phyloP scores from a whole-genome alignment of 2,329 filamentous ascomycete species.

The Colletotrichum zoysiae region DNA sequence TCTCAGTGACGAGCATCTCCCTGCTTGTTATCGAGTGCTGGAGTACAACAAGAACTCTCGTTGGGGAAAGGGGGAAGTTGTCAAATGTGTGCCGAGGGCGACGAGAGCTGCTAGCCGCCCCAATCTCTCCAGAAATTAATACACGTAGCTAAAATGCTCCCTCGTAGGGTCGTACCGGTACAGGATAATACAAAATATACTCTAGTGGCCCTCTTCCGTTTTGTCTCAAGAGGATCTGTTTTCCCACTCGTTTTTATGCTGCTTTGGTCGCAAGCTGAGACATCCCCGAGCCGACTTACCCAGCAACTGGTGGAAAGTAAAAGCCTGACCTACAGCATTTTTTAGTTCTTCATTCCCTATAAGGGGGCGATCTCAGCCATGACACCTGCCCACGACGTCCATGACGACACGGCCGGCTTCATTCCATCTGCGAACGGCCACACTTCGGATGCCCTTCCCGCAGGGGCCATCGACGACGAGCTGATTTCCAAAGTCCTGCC shows the following conservation, averaged over 20 bases:
- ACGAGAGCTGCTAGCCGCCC: slow-evolving; percentile 1
- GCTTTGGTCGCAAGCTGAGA: slow-evolving; percentile 25
- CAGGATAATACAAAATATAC: not conserved
- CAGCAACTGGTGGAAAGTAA: not conserved
- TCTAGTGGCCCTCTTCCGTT: slow-evolving; percentile 4
- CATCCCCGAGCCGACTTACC: slow-evolving; percentile 7
- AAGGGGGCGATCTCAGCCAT: slow-evolving; percentile 9
- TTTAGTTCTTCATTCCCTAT: not conserved
- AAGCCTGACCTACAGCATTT: not conserved
- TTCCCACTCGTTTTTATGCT: not conserved
- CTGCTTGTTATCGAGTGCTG: slow-evolving; percentile 13
- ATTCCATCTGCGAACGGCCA: slow-evolving; percentile 18
- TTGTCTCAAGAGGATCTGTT: not conserved
- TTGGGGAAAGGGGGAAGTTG: slow-evolving; percentile 13
- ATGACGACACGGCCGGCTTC: slow-evolving; percentile 30
- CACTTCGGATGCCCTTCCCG: slow-evolving; percentile 16
- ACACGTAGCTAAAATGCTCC: not conserved
- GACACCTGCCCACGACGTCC: slow-evolving; percentile 23
- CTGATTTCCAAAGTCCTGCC: slow-evolving; percentile 28
- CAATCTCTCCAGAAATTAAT: slow-evolving; percentile 6
- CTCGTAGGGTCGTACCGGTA: not conserved
- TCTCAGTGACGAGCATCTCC: slow-evolving; percentile 29
- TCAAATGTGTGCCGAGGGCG: slow-evolving; percentile 1
- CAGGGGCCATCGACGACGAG: slow-evolving; percentile 33
- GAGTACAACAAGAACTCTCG: slow-evolving; percentile 8